These are phyloP conservation scores for Mycena galericulata DNA, from an alignment of 768 basidiomycete genomes.

Conservation along the genomic window DNA sequence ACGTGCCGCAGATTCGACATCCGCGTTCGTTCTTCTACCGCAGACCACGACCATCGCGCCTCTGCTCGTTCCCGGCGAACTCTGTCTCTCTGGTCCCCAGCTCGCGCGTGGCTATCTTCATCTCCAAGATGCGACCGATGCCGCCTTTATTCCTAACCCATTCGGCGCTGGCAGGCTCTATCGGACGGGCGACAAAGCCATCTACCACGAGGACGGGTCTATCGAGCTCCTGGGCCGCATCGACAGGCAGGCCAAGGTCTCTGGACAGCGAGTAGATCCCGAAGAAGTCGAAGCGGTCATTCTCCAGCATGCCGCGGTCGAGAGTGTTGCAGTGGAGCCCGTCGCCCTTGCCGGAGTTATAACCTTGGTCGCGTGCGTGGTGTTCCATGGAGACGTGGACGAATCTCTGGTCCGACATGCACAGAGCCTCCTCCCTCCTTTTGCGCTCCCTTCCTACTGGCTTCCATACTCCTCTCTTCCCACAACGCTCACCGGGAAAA, in stretches of 20 bases:
- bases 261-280: background rate
- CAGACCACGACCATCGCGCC: background rate
- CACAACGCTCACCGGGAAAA: background rate
- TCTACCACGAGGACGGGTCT: background rate
- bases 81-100: background rate
- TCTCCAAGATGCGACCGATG: background rate
- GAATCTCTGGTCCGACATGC: background rate
- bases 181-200: background rate
- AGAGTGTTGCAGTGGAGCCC: background rate
- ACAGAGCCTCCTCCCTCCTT: background rate
- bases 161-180: background rate
- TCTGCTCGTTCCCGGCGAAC: background rate
- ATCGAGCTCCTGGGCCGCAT: conserved; percentile 1
- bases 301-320: background rate
- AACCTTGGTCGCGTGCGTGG: background rate
- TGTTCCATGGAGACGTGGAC: background rate
- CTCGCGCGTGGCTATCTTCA: background rate
- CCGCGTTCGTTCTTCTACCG: background rate
- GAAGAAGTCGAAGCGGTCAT: background rate
- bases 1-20: background rate
- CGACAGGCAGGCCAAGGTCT: background rate
- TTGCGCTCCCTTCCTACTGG: background rate
- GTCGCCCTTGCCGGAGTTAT: background rate
- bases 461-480: background rate
- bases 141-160: background rate